Evolutionary conservation across 164 flowering plant species (phyloP), one percentile per base, ranked within the genome.

Genomic region (Nymphaea thermarum): DNA sequence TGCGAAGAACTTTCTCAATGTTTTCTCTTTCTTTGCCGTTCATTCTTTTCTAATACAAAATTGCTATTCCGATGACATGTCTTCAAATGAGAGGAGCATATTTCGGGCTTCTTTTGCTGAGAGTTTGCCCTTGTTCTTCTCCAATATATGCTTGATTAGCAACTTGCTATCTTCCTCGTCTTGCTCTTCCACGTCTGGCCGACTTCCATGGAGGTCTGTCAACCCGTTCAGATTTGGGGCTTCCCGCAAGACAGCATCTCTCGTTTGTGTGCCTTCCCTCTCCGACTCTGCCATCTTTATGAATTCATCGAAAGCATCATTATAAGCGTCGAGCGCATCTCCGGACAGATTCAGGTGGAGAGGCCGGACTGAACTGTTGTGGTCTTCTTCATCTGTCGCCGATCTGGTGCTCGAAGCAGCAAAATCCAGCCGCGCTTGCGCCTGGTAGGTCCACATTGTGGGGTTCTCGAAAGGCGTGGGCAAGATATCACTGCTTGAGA

Each of bases 51-150:
- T 25, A 25, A 2, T 10, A 51, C 57, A 51, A 51, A 51, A 51
- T 51, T 51, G 57, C 66, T 66, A 65, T 68, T 71, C 61, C 43
- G 57, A 51, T 65, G 63, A 41, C 70, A 62, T 63, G 62, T 84
- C 80, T 67, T 80, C 80, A 77, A 79, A 43, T 3, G 80, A 76
- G 64, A 76, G 74, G 15, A 87, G 71, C 62, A 73, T 44, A 43
- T 44, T 82, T 67, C 84, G 89, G 61, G 86, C 90, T 69, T 85
- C 82, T 62, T 80, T 71, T 68, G 82, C 77, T 5, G 74, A 82
- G 16, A 88, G 86, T 60, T 88, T 84, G 53, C 87, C 87, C 78
- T 80, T 79, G 76, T 70, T 83, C 43, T 83, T 83, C 78, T 89
- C 95, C 71, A 89, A 81, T 71, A 89, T 79, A 72, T 83, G 83